Percentiles rank a stretch among this genome's conserved stretches.
Evolutionary conservation across 2,329 filamentous ascomycete genomes (phyloP).

Genomic region (Aspergillus calidoustus): DNA sequence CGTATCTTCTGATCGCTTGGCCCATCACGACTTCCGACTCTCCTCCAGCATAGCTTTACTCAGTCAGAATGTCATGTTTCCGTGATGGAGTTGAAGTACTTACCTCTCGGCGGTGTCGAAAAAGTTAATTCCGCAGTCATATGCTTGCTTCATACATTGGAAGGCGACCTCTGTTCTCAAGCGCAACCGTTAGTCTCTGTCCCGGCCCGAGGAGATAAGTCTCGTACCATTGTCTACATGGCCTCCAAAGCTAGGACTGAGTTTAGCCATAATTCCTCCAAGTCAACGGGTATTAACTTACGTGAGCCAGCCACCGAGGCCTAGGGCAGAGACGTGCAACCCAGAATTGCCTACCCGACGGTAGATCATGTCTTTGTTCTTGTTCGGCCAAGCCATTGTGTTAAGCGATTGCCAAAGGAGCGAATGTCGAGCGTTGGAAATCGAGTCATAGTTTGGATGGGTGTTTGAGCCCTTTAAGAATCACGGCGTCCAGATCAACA

Average conservation of each 20-base stretch:
- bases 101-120: constrained; percentile 61
- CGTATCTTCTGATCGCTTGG: constrained; percentile 59
- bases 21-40: constrained; percentile 61
- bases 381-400: constrained; percentile 31
- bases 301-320: constrained; percentile 58
- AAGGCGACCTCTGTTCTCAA: constrained; percentile 27
- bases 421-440: background rate
- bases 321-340: constrained; percentile 74
- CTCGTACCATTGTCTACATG: constrained; percentile 67
- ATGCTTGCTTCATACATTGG: constrained; percentile 57
- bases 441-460: background rate
- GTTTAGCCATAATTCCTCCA: background rate
- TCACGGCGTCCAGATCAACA: background rate
- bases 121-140: constrained; percentile 62
- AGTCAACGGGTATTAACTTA: constrained; percentile 21
- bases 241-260: constrained; percentile 58
- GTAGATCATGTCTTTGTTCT: constrained; percentile 65
- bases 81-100: constrained; percentile 4
- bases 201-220: background rate
- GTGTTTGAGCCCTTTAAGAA: constrained; percentile 12
- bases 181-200: background rate
- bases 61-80: background rate
- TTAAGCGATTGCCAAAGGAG: background rate
- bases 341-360: constrained; percentile 73
- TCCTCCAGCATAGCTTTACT: constrained; percentile 52